Percentiles rank a stretch among this genome's conserved stretches.
Evolutionary conservation across 2,329 filamentous ascomycete genomes (phyloP).

Genomic region (Colletotrichum sp.): DNA sequence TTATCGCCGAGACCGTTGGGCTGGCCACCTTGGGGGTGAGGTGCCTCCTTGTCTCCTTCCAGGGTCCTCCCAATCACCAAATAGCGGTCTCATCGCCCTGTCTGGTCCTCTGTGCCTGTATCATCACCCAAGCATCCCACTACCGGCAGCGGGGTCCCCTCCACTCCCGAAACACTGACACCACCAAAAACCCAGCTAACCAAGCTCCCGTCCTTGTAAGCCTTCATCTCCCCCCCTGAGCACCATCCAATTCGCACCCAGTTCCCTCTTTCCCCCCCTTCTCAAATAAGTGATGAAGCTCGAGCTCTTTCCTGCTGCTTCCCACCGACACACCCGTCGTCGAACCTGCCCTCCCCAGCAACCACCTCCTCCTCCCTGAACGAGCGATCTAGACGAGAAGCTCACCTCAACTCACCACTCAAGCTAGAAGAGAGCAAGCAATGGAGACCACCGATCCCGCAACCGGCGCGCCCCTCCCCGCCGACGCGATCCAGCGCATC

Average conservation of each 20-base stretch:
- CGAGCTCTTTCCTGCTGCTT: background rate
- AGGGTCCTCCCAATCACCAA: constrained; percentile 8
- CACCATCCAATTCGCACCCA: constrained; percentile 8
- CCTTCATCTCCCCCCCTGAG: constrained; percentile 14
- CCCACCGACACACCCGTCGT: background rate
- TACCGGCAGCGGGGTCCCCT: constrained; percentile 19
- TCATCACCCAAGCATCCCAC: constrained; percentile 4
- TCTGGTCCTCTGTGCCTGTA: constrained; percentile 3
- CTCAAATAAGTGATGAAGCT: background rate
- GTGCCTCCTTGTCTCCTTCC: background rate
- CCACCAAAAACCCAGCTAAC: constrained; percentile 6
- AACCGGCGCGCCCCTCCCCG: constrained; percentile 70
- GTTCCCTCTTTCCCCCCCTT: background rate
- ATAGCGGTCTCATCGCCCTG: constrained; percentile 10
- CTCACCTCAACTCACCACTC: background rate
- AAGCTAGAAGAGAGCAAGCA: constrained; percentile 3
- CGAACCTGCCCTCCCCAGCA: background rate
- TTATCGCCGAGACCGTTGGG: background rate
- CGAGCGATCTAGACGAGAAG: background rate
- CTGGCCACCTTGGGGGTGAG: background rate
- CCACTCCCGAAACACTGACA: constrained; percentile 18
- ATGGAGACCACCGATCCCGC: constrained; percentile 75
- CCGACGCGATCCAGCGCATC: constrained; percentile 83
- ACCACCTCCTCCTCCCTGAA: background rate
- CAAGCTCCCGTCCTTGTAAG: constrained; percentile 21